Evolutionary conservation across 73 alveolate species (phyloP), one percentile per base, ranked within the genome.

Genomic region (Paramecium primaurelia): DNA sequence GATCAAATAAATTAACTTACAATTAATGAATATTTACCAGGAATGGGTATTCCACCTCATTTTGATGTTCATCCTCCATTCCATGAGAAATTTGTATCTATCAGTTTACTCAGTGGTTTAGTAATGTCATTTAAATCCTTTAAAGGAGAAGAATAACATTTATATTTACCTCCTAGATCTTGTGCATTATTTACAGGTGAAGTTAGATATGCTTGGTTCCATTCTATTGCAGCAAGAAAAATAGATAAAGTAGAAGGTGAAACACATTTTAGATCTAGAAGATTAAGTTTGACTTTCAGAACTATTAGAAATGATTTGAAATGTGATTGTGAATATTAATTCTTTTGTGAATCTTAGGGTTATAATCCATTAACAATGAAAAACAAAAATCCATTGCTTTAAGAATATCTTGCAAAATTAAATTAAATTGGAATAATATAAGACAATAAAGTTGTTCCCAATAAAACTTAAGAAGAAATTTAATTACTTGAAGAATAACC

Each of bases 11-110:
- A 96, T 86, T 88, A 96, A 69, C 84, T 94, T 18, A 96, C 98
- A 3, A 60, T 96, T 8, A 96, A 96, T 77, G 96, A 94, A 77
- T 96, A 96, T 64, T 47, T 69, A 34, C 98, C 98, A 30, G 98
- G 98, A n/a, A 92, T 94, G 88, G 98, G 98, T 36, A 96, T 96
- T 37, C 97, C 98, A 22, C 98, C 98, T 71, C 98, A 96, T 64
- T 92, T 94, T 11, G 98, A 96, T 71, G 95, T 96, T 8, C 98
- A 96, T 86, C 95, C 98, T 36, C 98, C 98, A 11, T 96, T 96
- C 59, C 96, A 96, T 71, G 97, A 96, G 58, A 93, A 93, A 44
- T 94, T 96, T 75, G 94, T 77, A 1, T n/a, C 96, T 1, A 71
- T 96, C 18, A 86, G 95, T 83, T 84, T 96, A 38, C 77, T 92